phyloP scores from a whole-genome alignment of 371 early-diverging fungal genomes.

The Mortierella sp. region DNA sequence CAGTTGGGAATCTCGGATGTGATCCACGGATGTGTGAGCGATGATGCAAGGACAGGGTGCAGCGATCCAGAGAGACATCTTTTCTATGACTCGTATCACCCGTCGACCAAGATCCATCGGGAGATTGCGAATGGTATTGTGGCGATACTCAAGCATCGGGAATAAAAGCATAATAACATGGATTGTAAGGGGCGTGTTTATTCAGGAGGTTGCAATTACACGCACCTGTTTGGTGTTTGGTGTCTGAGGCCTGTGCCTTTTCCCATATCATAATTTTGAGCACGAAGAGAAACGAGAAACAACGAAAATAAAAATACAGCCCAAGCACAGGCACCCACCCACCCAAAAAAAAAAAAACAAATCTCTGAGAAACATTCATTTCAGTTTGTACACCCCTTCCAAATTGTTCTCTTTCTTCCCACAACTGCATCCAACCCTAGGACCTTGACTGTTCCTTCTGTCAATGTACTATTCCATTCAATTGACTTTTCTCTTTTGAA shows the following conservation, averaged over 20 bases:
- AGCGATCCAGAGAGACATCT: conserved; percentile 14
- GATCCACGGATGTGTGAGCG: conserved; percentile 25
- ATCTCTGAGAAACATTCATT: too few species aligned
- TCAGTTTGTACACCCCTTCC: too few species aligned
- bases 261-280: too few species aligned
- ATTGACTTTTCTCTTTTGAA: neutral
- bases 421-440: too few species aligned
- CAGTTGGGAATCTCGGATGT: conserved; percentile 33
- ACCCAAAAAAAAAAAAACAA: too few species aligned
- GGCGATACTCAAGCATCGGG: neutral
- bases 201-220: neutral
- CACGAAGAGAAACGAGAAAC: too few species aligned
- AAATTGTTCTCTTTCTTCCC: too few species aligned
- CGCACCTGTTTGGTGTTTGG: too few species aligned
- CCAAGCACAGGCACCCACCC: too few species aligned
- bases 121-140: conserved; percentile 33
- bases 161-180: neutral
- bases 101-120: conserved; percentile 31
- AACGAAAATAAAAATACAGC: too few species aligned
- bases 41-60: conserved; percentile 10
- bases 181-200: neutral
- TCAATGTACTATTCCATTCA: neutral
- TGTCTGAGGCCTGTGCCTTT: too few species aligned
- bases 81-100: conserved; percentile 37
- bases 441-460: too few species aligned